A percentile compares a stretch with the other conserved stretches of the same genome.
Conservation (phyloP, 306 rosid genomes). For the Canavalia gladiata region DNA sequence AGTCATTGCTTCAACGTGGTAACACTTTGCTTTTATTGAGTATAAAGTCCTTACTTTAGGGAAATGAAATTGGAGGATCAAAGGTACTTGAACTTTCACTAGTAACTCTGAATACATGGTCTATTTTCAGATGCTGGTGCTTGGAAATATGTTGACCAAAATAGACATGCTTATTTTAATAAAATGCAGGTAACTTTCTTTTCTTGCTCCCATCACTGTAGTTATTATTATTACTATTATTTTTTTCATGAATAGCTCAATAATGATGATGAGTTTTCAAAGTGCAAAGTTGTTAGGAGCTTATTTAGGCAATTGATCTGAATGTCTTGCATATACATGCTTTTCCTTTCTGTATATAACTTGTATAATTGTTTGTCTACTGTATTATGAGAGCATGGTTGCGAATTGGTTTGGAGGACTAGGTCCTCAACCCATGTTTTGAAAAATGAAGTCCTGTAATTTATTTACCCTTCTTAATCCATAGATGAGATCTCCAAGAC, state of each 20-base stretch:
- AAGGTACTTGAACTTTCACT: constrained; percentile 28
- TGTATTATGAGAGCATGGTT: constrained; percentile 3
- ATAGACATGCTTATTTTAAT: constrained; percentile 88
- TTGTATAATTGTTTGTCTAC: neutral
- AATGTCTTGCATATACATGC: constrained; percentile 2
- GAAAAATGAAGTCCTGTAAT: constrained; percentile 17
- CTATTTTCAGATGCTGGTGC: constrained; percentile 82
- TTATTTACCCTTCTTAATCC: constrained; percentile 4
- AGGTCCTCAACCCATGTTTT: neutral
- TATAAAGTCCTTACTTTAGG: constrained; percentile 12
- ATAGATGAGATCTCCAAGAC: constrained; percentile 24
- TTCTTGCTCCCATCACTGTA: constrained; percentile 13
- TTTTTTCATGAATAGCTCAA: constrained; percentile 12
- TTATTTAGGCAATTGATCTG: constrained; percentile 34
- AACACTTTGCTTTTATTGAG: neutral
- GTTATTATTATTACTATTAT: neutral
- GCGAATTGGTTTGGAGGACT: constrained; percentile 3
- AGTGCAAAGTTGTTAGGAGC: constrained; percentile 24
- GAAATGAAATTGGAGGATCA: constrained; percentile 29
- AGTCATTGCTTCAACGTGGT: constrained; percentile 9
- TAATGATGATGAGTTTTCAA: constrained; percentile 11
- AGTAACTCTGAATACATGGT: constrained; percentile 40
- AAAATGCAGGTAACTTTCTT: constrained; percentile 79
- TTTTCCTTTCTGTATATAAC: constrained; percentile 19
- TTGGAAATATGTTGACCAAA: constrained; percentile 86